Percentiles rank a stretch among this genome's conserved stretches.
These are phyloP conservation scores for Parafenestella ontariensis DNA, from an alignment of 2,329 filamentous ascomycete genomes.

Conservation along the genomic window DNA sequence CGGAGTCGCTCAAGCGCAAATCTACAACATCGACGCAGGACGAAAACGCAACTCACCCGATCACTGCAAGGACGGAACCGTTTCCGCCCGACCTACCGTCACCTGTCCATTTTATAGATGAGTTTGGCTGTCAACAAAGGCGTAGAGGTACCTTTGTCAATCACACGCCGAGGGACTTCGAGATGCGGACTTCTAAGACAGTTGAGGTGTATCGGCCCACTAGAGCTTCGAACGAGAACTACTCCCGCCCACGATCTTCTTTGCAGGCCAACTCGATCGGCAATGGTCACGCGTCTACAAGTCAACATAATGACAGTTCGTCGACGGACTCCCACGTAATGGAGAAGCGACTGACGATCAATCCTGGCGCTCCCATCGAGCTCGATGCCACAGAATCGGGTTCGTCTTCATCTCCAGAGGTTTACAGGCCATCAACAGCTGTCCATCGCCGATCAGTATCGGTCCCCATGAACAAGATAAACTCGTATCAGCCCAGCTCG, in stretches of 20 bases:
- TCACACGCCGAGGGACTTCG: conserved; percentile 42
- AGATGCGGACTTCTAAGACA: conserved; percentile 25
- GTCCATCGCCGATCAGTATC: conserved; percentile 22
- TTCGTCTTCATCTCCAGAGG: conserved; percentile 13
- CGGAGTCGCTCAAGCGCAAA: conserved; percentile 26
- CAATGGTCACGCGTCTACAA: conserved; percentile 1
- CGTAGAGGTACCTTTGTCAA: conserved; percentile 43
- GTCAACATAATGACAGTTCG: conserved; percentile 13
- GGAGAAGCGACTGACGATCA: conserved; percentile 14
- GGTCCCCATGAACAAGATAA: conserved; percentile 20
- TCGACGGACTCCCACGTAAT: conserved; percentile 14
- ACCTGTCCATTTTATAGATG: conserved; percentile 27
- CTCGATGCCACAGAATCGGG: conserved; percentile 24
- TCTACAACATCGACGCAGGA: conserved; percentile 26
- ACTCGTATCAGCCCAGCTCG: conserved; percentile 17
- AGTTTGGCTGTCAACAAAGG: conserved; percentile 31
- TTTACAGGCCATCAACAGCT: conserved; percentile 13
- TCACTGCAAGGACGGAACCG: conserved; percentile 18
- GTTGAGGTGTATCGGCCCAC: conserved; percentile 26
- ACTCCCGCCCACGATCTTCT: conserved; percentile 26
- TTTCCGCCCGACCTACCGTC: conserved; percentile 11
- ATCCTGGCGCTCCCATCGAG: conserved; percentile 19
- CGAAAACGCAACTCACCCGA: conserved; percentile 22
- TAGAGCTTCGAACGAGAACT: conserved; percentile 25
- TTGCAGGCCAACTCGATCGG: conserved; percentile 15